A percentile compares a stretch with the other conserved stretches of the same genome.
Conservation (phyloP, 108 stramenopile species). For the Cyclotella baltica region DNA sequence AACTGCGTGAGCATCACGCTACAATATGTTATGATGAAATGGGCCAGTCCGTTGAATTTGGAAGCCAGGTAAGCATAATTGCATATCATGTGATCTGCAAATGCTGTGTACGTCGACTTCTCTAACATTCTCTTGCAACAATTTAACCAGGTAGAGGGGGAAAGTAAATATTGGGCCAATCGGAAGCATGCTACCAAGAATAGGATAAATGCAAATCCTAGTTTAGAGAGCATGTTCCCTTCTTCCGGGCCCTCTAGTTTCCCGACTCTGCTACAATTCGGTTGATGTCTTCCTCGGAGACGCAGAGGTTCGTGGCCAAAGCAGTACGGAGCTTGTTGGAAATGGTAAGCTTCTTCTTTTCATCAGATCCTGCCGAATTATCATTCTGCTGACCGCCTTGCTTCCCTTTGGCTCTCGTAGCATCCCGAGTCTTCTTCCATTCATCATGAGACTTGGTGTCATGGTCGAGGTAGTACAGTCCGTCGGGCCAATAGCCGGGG, state of each 20-base stretch:
- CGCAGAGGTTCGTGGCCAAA: conserved; percentile 7
- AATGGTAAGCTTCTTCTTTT: too few relatives aligned
- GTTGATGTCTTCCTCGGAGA: conserved; percentile 14
- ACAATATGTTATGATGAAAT: too few relatives aligned
- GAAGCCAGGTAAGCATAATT: too few relatives aligned
- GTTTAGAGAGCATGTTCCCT: conserved; percentile 1
- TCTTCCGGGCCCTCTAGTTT: conserved; percentile 20
- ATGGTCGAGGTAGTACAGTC: not conserved
- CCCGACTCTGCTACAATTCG: conserved; percentile 3
- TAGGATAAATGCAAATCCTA: not conserved
- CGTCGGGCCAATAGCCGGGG: not conserved
- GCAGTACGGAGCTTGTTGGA: not conserved
- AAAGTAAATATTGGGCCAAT: not conserved
- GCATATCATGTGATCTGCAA: too few relatives aligned
- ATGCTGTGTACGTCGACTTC: too few relatives aligned
- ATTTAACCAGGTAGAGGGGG: not conserved
- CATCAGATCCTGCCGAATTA: too few relatives aligned
- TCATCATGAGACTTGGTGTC: not conserved
- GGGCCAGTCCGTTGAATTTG: too few relatives aligned
- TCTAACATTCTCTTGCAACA: too few relatives aligned
- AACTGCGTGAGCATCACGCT: too few relatives aligned
- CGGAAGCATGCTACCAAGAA: conserved; percentile 2
- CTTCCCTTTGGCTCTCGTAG: too few relatives aligned
- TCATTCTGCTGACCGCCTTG: not conserved
- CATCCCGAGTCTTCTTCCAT: conserved; percentile 2